Base-by-base conservation (phyloP, 129 eudicot species). In the Smallanthus sonchifolius region DNA sequence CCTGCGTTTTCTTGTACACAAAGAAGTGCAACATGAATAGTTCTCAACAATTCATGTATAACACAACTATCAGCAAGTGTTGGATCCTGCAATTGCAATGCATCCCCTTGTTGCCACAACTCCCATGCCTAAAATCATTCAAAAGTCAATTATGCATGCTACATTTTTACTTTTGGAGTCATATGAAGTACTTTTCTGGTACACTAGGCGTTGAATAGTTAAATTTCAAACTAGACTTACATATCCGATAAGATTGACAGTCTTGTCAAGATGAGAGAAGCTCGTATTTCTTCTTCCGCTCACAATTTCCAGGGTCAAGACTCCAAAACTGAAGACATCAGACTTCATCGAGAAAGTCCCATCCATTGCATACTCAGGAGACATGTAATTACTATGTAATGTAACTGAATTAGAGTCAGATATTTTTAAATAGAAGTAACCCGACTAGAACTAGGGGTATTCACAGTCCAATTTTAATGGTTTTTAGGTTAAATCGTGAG, bases 251-350 rank as follows among this genome's bases (percentile, higher is more conserved):
- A 83, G 87, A 83, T 65, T 79, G 63, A 83, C 65, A 1, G 84
- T 72, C 37, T 65, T 49, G 49, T 75, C 81, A 65, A 13, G 38
- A 37, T 83, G 9, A 28, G 71, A 52, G 54, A 83, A 83, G 47
- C 76, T 79, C 0, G 51, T 66, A 42, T 75, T 83, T 83, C 77
- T 83, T 57, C 83, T 64, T 49, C 86, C 83, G 49, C 80, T 78
- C 30, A 68, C 83, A 28, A 83, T 78, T 69, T 83, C 86, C 9
- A 83, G 51, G 10, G 45, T 32, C 37, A 83, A 51, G 67, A 83
- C 86, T 38, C 86, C 83, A 42, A 78, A 82, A 47, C 86, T 83
- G 65, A 72, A 83, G 44, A 83, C 79, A 78, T 83, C 86, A 6
- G 83, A 83, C 32, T 73, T 83, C 10, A 73, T 49, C 0, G 83